Conservation (phyloP, 148 eudicot genomes). For the Heliamphora exappendiculata region DNA sequence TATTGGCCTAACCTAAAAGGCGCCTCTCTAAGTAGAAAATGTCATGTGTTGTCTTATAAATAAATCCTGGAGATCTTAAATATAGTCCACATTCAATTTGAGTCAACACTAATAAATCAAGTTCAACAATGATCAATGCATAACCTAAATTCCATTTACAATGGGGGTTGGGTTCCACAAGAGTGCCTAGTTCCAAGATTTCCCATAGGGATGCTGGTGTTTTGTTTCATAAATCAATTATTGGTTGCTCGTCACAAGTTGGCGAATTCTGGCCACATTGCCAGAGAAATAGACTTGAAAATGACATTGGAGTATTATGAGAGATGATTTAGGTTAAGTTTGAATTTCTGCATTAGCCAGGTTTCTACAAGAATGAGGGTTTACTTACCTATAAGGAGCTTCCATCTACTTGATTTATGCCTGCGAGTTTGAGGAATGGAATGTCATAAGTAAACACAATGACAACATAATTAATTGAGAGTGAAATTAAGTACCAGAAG, state of each 20-base stretch:
- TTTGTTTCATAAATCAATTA: neutral
- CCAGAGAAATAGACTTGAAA: neutral
- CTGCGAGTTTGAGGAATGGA: slow-evolving; percentile 3
- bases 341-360: neutral
- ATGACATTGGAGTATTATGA: neutral
- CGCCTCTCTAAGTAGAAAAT: no score
- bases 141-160: no score
- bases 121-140: no score
- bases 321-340: neutral
- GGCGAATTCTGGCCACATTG: neutral
- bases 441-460: neutral
- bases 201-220: neutral
- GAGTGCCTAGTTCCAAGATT: neutral
- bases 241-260: neutral
- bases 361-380: neutral
- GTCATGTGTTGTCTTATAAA: no score
- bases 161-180: neutral
- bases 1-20: no score
- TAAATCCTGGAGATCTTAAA: no score
- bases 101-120: no score
- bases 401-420: slow-evolving; percentile 9
- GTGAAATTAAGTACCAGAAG: neutral
- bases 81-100: no score
- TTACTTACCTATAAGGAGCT: slow-evolving; percentile 13
- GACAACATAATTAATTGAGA: neutral